Conservation (phyloP, 2,329 filamentous ascomycete genomes). For the Rhinocladiella mackenziei region DNA sequence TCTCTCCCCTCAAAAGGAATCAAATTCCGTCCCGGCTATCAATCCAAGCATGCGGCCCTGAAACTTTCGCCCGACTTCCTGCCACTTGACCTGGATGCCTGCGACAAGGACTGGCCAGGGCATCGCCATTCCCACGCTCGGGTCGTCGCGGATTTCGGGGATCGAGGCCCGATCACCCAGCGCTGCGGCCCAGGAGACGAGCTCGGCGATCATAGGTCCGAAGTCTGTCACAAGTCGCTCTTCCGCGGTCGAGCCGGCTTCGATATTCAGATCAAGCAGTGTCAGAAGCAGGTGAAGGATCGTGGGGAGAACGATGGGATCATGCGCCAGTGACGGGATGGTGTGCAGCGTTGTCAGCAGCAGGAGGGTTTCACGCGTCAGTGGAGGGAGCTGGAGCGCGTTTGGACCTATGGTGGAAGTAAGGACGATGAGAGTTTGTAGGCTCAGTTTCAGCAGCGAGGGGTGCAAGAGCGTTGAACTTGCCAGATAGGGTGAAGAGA, state of each 20-base stretch:
- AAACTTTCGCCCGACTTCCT: slow-evolving; percentile 52
- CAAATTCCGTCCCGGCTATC: slow-evolving; percentile 25
- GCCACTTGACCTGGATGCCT: slow-evolving; percentile 72
- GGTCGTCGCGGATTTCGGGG: slow-evolving; percentile 49
- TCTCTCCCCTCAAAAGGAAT: slow-evolving; percentile 15
- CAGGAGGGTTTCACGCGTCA: slow-evolving; percentile 80
- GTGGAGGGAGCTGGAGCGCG: slow-evolving; percentile 68
- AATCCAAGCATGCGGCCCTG: slow-evolving; percentile 30
- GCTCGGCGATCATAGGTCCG: slow-evolving; percentile 75
- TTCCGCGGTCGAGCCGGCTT: slow-evolving; percentile 48
- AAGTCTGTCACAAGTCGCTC: slow-evolving; percentile 70
- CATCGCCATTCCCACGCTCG: slow-evolving; percentile 54
- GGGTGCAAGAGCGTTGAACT: slow-evolving; percentile 59
- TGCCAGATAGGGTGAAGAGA: slow-evolving; percentile 30
- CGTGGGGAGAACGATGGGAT: slow-evolving; percentile 66
- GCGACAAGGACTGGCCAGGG: slow-evolving; percentile 62
- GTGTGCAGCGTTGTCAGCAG: slow-evolving; percentile 68
- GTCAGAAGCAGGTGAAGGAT: slow-evolving; percentile 76
- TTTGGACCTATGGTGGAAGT: slow-evolving; percentile 79
- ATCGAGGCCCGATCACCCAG: slow-evolving; percentile 61
- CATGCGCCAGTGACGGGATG: slow-evolving; percentile 50
- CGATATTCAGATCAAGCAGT: slow-evolving; percentile 71
- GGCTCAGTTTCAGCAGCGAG: slow-evolving; percentile 69
- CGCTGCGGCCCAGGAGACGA: slow-evolving; percentile 75
- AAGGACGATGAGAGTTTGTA: slow-evolving; percentile 81